These are phyloP conservation scores for Arthromyces matolae DNA, from an alignment of 768 basidiomycete species.

Conservation along the genomic window DNA sequence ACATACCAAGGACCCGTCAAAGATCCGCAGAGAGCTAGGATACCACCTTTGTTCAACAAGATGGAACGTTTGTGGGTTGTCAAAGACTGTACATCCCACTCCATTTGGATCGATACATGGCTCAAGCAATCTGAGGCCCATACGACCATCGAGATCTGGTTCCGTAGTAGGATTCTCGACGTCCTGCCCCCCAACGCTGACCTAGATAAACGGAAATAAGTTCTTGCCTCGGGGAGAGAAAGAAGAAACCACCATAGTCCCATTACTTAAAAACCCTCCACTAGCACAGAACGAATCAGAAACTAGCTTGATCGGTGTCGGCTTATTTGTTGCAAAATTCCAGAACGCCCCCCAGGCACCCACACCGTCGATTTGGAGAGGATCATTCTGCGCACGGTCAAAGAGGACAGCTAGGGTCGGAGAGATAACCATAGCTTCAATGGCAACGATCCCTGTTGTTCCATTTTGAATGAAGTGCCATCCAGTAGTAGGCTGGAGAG, in stretches of 20 bases:
- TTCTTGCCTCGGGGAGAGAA: background rate
- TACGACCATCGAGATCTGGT: constrained; percentile 27
- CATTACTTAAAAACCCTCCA: constrained; percentile 38
- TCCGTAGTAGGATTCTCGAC: constrained; percentile 24
- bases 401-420: constrained; percentile 23
- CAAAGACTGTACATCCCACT: constrained; percentile 31
- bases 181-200: constrained; percentile 28
- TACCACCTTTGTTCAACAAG: too few relatives aligned
- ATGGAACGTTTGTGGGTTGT: too few relatives aligned
- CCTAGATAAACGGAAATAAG: constrained; percentile 16
- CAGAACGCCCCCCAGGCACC: constrained; percentile 44
- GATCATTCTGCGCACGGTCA: constrained; percentile 29
- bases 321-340: constrained; percentile 36
- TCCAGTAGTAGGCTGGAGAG: constrained; percentile 1
- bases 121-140: constrained; percentile 35
- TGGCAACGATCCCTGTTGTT: constrained; percentile 22
- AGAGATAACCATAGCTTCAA: constrained; percentile 25
- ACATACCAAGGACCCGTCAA: too few relatives aligned
- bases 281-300: constrained; percentile 44
- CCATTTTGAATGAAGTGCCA: constrained; percentile 26
- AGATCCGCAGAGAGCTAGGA: too few relatives aligned
- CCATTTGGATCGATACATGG: constrained; percentile 31
- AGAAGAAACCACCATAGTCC: constrained; percentile 21
- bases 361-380: constrained; percentile 37
- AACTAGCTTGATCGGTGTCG: constrained; percentile 30